Conservation (phyloP, 2,329 filamentous ascomycete genomes). For the Ophiosphaerella narmari region DNA sequence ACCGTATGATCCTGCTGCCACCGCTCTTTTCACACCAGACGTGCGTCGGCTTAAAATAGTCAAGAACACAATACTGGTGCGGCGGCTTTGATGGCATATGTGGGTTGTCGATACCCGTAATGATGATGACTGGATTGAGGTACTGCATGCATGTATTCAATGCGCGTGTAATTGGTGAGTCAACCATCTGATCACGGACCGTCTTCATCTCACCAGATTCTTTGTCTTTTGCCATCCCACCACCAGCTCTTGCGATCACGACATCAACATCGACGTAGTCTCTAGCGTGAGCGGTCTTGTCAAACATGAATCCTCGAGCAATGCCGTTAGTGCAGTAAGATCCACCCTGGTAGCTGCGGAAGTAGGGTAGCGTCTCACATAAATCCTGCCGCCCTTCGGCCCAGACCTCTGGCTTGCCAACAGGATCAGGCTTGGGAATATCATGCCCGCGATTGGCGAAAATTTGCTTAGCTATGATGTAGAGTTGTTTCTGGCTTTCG, state of each 20-base stretch:
- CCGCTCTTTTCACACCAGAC: conserved; percentile 67
- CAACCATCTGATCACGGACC: conserved; percentile 52
- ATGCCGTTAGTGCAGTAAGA: conserved; percentile 57
- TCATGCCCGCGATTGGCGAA: conserved; percentile 12
- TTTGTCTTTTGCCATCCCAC: conserved; percentile 56
- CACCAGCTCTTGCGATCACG: conserved; percentile 66
- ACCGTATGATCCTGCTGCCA: conserved; percentile 57
- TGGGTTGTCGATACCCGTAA: conserved; percentile 58
- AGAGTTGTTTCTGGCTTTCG: conserved; percentile 4
- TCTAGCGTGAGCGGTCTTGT: conserved; percentile 57
- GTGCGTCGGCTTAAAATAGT: conserved; percentile 69
- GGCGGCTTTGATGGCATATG: conserved; percentile 57
- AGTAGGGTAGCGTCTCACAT: conserved; percentile 68
- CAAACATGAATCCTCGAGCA: conserved; percentile 64
- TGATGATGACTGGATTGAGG: conserved; percentile 57
- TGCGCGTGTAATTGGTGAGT: conserved; percentile 39
- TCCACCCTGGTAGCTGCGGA: conserved; percentile 64
- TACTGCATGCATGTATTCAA: conserved; percentile 54
- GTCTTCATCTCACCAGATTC: conserved; percentile 53
- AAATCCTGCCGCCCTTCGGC: conserved; percentile 63
- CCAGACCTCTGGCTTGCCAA: conserved; percentile 58
- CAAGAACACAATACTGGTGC: conserved; percentile 67
- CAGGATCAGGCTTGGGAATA: conserved; percentile 42
- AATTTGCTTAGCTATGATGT: conserved; percentile 17
- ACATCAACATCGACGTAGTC: conserved; percentile 66